phyloP scores from a whole-genome alignment of 2,329 filamentous ascomycete species.

The Cylindrodendrum hubeiense region DNA sequence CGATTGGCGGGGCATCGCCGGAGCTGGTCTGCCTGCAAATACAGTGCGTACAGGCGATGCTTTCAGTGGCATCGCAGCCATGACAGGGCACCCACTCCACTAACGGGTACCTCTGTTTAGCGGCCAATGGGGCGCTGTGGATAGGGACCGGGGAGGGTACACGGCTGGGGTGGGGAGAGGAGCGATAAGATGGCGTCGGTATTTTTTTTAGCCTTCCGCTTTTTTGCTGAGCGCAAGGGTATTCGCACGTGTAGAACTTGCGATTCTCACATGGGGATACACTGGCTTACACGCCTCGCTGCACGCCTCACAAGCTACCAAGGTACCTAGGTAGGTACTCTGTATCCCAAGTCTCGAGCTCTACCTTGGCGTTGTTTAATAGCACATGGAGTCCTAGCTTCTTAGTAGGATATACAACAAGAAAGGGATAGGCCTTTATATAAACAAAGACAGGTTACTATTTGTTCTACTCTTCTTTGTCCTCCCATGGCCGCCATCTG shows the following conservation, averaged over 20 bases:
- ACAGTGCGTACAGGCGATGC: neutral
- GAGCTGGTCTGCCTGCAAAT: neutral
- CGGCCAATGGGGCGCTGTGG: neutral
- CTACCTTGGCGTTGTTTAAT: neutral
- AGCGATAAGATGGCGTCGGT: neutral
- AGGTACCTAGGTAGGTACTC: too few species aligned
- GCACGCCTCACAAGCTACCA: neutral
- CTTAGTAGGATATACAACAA: too few species aligned
- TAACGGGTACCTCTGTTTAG: slow-evolving; percentile 5
- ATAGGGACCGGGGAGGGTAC: neutral
- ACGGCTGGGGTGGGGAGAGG: neutral
- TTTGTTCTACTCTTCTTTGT: too few species aligned
- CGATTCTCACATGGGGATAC: neutral
- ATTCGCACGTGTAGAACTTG: neutral
- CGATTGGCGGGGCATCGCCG: neutral
- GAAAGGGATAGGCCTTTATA: too few species aligned
- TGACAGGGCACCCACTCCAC: neutral
- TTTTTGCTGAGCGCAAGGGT: neutral
- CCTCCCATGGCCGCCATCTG: too few species aligned
- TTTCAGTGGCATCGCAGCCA: neutral
- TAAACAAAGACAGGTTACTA: too few species aligned
- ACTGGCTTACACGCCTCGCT: neutral
- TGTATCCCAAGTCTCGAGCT: too few species aligned
- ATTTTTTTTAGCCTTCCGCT: neutral
- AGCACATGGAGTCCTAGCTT: too few species aligned